Conservation (phyloP, 345 rosid genomes). For the Acer saccharum region DNA sequence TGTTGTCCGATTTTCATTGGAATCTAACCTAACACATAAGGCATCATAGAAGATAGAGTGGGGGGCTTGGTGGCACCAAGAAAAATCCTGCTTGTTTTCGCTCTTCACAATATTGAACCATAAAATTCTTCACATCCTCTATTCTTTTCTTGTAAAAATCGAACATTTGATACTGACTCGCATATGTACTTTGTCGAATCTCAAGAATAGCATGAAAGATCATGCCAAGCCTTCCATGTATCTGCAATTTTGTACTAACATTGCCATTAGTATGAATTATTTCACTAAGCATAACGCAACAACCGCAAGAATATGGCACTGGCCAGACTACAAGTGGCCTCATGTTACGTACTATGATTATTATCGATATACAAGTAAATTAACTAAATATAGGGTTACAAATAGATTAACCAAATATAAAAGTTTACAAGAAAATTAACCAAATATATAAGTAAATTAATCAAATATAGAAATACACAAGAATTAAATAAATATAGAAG, state of each 20-base stretch:
- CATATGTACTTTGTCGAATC: neutral
- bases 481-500: too few relatives aligned
- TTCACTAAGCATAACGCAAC: conserved; percentile 52
- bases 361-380: too few relatives aligned
- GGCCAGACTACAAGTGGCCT: conserved; percentile 31
- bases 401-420: too few relatives aligned
- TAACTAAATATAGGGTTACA: too few relatives aligned
- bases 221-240: conserved; percentile 60
- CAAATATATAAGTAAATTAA: too few relatives aligned
- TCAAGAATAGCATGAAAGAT: conserved; percentile 46
- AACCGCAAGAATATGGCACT: conserved; percentile 39
- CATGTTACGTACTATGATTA: neutral
- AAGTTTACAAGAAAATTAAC: too few relatives aligned
- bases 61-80: conserved; percentile 42
- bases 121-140: conserved; percentile 45
- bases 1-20: conserved; percentile 11
- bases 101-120: conserved; percentile 44
- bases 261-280: conserved; percentile 47
- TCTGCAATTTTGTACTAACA: conserved; percentile 47
- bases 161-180: conserved; percentile 32
- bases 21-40: conserved; percentile 38
- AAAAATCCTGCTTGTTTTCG: conserved; percentile 37
- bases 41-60: conserved; percentile 46
- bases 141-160: conserved; percentile 42
- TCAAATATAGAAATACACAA: too few relatives aligned